Evolutionary conservation across 495 filamentous ascomycete species (phyloP).

Genomic region (Penicillium paxilli): DNA sequence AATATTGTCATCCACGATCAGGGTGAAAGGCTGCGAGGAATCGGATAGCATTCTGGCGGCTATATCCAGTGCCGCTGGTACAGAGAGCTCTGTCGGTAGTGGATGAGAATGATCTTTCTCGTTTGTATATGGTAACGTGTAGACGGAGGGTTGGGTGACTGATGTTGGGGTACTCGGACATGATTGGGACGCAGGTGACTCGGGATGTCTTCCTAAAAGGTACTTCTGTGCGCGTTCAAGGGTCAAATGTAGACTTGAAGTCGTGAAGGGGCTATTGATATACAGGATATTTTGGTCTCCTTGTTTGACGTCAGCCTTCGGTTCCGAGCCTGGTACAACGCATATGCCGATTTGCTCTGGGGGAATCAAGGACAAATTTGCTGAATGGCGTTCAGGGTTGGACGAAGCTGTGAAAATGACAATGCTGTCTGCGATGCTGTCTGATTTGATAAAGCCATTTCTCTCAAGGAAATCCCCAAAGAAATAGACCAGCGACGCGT

Average conservation of each 20-base stretch:
- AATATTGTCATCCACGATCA: constrained; percentile 18
- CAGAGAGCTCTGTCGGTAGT: background rate
- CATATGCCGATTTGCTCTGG: constrained; percentile 12
- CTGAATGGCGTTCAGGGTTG: constrained; percentile 1
- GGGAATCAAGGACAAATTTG: constrained; percentile 1
- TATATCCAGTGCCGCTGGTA: background rate
- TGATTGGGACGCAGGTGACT: too few relatives aligned
- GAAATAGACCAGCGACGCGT: background rate
- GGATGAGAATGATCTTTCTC: too few relatives aligned
- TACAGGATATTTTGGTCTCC: background rate
- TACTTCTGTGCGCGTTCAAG: too few relatives aligned
- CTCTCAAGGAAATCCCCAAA: background rate
- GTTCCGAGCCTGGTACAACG: constrained; percentile 8
- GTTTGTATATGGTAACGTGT: too few relatives aligned
- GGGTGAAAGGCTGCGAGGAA: background rate
- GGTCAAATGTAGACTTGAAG: too few relatives aligned
- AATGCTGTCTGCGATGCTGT: background rate
- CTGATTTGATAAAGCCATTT: background rate
- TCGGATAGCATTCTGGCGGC: too few relatives aligned
- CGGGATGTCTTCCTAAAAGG: too few relatives aligned
- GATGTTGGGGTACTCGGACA: too few relatives aligned
- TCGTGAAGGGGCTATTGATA: background rate
- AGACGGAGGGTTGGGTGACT: too few relatives aligned
- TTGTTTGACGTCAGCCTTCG: too few relatives aligned
- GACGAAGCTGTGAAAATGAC: constrained; percentile 5